Conservation (phyloP, 345 rosid species). For the Camelina laxa region DNA sequence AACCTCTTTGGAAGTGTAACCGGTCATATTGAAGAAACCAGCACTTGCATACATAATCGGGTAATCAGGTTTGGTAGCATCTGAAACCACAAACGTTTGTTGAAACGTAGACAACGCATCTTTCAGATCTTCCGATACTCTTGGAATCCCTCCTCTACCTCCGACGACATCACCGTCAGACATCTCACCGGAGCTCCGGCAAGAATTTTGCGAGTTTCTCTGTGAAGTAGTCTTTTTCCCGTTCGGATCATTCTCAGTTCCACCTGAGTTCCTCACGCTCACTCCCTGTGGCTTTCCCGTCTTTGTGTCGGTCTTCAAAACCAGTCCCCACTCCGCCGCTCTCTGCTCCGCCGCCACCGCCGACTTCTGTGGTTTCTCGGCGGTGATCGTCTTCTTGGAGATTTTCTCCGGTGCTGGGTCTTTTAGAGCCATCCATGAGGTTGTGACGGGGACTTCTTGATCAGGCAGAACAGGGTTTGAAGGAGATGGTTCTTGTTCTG, state of each 20-base stretch:
- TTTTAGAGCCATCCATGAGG: conserved; percentile 96
- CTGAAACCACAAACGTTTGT: conserved; percentile 95
- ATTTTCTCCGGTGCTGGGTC: conserved; percentile 47
- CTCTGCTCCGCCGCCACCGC: conserved; percentile 71
- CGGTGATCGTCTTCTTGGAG: conserved; percentile 26
- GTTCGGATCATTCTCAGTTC: conserved; percentile 55
- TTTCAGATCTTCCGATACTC: conserved; percentile 78
- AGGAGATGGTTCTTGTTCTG: conserved; percentile 36
- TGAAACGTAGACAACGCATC: conserved; percentile 87
- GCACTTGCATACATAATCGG: conserved; percentile 98
- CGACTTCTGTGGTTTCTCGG: conserved; percentile 36
- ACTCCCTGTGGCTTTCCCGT: conserved; percentile 91
- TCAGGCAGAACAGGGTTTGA: conserved; percentile 51
- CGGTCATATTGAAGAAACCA: conserved; percentile 97
- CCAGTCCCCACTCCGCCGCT: conserved; percentile 99
- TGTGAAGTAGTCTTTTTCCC: conserved; percentile 52
- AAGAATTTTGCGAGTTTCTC: conserved; percentile 71
- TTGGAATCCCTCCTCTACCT: conserved; percentile 58
- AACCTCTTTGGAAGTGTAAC: conserved; percentile 91
- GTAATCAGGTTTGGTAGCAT: conserved; percentile 87
- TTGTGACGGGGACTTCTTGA: conserved; percentile 54
- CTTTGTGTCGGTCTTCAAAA: conserved; percentile 72
- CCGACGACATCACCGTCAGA: conserved; percentile 57
- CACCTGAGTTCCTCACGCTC: conserved; percentile 76
- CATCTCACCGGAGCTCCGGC: conserved; percentile 73